Evolutionary conservation across 805 yeast genomes (phyloP).

Genomic region (Metschnikowia kunwiensis): DNA sequence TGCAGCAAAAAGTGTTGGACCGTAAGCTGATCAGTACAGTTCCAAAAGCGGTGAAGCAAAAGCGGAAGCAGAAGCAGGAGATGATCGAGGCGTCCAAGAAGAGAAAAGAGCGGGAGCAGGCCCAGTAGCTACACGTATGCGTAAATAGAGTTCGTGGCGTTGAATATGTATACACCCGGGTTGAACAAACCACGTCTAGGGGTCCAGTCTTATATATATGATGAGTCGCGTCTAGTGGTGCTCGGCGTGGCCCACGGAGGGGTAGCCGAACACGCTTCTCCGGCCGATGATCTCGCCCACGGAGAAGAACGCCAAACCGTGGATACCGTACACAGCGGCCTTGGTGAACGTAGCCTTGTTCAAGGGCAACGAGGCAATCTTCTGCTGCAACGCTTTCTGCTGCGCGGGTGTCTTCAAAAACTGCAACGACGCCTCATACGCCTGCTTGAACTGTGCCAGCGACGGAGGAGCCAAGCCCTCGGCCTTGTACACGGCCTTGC

Average conservation of each 20-base stretch:
- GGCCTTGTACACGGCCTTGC: constrained; percentile 78
- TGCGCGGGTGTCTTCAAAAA: constrained; percentile 39
- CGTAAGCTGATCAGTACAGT: constrained; percentile 83
- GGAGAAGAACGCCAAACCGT: constrained; percentile 86
- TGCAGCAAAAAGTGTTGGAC: constrained; percentile 56
- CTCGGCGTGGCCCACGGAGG: constrained; percentile 50
- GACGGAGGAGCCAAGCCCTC: constrained; percentile 95
- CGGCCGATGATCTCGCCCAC: constrained; percentile 96
- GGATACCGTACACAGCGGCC: constrained; percentile 75
- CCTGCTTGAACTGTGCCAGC: constrained; percentile 67
- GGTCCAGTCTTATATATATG: not conserved
- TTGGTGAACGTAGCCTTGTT: constrained; percentile 57
- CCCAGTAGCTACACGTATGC: not conserved
- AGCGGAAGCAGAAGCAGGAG: constrained; percentile 58
- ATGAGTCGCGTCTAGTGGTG: constrained; percentile 19
- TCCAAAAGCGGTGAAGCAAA: constrained; percentile 62
- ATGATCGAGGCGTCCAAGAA: constrained; percentile 77
- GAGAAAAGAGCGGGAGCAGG: constrained; percentile 38
- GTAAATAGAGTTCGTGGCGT: constrained; percentile 1
- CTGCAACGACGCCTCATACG: constrained; percentile 50
- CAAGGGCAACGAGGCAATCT: constrained; percentile 44
- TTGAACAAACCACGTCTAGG: constrained; percentile 6
- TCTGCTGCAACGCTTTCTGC: constrained; percentile 57
- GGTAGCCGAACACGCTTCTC: constrained; percentile 89
- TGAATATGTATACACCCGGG: constrained; percentile 1